Percentiles rank a stretch among this genome's conserved stretches.
Evolutionary conservation across 345 rosid genomes (phyloP).

Genomic region (Bretschneidera sinensis): DNA sequence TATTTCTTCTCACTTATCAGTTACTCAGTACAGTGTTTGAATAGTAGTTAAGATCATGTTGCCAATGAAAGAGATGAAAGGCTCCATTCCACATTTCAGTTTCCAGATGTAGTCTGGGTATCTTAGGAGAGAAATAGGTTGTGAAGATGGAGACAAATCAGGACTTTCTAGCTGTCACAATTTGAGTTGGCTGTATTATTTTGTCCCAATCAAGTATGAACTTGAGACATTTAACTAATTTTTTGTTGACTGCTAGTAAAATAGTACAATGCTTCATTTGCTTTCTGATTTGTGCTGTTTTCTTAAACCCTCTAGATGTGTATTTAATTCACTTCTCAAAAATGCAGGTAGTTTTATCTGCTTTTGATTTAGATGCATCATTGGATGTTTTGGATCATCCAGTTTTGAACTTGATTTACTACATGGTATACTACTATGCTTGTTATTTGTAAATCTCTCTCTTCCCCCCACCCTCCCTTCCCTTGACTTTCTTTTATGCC

Average conservation of each 20-base stretch:
- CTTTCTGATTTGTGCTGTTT: not conserved
- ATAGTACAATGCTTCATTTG: not conserved
- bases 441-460: not conserved
- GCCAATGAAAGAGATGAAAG: not conserved
- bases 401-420: slow-evolving; percentile 82
- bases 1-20: no score
- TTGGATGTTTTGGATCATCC: slow-evolving; percentile 94
- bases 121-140: not conserved
- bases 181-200: not conserved
- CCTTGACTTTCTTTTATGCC: not conserved
- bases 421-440: slow-evolving; percentile 48
- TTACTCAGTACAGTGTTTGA: no score
- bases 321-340: slow-evolving; percentile 6
- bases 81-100: not conserved
- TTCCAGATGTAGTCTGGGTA: not conserved
- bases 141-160: not conserved
- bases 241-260: not conserved
- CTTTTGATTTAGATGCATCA: slow-evolving; percentile 65
- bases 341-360: slow-evolving; percentile 75
- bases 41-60: not conserved
- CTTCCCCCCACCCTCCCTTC: not conserved
- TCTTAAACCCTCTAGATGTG: not conserved
- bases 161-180: not conserved
- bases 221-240: not conserved
- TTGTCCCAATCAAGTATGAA: not conserved